Base-by-base conservation (phyloP, 2,329 filamentous ascomycete genomes). In the Westerdykella sp. region DNA sequence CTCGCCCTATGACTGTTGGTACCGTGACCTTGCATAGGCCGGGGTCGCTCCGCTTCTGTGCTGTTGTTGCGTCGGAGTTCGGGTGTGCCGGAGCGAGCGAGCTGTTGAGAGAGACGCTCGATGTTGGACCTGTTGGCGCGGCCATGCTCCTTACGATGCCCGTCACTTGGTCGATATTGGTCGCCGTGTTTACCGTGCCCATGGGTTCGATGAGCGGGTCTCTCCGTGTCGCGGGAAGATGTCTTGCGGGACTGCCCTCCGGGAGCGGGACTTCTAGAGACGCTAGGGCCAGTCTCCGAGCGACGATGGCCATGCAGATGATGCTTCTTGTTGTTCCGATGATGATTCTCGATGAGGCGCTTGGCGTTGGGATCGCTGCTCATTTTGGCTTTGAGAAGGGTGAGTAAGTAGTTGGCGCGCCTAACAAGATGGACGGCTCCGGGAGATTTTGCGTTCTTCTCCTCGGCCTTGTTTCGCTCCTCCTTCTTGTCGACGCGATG, bases 401-500 rank as follows among this genome's bases (percentile, higher is more conserved):
- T 95, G 34, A 98, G 76, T 12, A 98, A 78, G 62, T 98, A 98
- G 60, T 97, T 93, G 9, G 91, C 87, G 46, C 93, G 85, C 38
- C 93, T 87, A 42, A 97, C 91, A 36, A 98, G 81, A 63, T 98
- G 93, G 22, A 98, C 93, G 16, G 93, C 91, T n/a, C 93, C 93
- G 4, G 93, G 93, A 2, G 91, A 95, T 59, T 95, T 94, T 30
- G 87, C 86, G 14, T 76, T 75, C 57, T 81, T 81, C 50, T 79
- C 71, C 14, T 87, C 84, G 13, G 73, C 80, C 58, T 88, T 87
- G 59, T 76, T 85, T 30, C 93, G 84, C 66, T 96, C 89, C 58
- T 93, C 90, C 65, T 97, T 97, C 71, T 94, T 93, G 66, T 95
- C 93, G 14, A 97, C 91, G n/a, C 91, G 85, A 65, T 97, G 90